Percentiles rank a stretch among this genome's conserved stretches.
These are phyloP conservation scores for Colletotrichum limetticola DNA, from an alignment of 2,329 filamentous ascomycete species.

Conservation along the genomic window DNA sequence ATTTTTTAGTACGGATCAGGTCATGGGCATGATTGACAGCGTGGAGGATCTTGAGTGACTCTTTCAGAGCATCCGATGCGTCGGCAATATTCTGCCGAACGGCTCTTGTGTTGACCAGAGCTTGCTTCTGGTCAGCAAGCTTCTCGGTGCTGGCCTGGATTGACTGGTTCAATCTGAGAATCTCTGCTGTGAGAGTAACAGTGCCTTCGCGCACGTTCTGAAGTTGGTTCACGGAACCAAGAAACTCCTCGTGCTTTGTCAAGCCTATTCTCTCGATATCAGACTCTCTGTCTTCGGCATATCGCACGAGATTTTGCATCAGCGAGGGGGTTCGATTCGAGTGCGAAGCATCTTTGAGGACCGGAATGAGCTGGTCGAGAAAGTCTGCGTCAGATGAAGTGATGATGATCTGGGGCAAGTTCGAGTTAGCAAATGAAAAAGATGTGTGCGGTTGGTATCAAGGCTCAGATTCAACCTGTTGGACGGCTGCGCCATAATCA, in stretches of 20 bases:
- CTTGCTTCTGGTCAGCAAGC: conserved; percentile 93
- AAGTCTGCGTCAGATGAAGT: conserved; percentile 93
- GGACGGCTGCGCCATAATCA: conserved; percentile 58
- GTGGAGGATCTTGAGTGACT: conserved; percentile 90
- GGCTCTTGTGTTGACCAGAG: conserved; percentile 89
- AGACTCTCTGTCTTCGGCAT: conserved; percentile 85
- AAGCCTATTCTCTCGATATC: conserved; percentile 96
- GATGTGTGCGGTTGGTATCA: conserved; percentile 18
- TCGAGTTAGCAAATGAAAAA: neutral
- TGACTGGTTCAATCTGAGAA: conserved; percentile 90
- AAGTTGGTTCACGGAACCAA: conserved; percentile 93
- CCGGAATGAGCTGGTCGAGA: conserved; percentile 93
- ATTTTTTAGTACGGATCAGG: conserved; percentile 89
- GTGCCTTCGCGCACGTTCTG: conserved; percentile 92
- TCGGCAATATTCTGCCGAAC: conserved; percentile 97
- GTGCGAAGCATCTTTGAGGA: conserved; percentile 88
- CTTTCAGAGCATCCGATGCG: conserved; percentile 85
- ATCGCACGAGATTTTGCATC: conserved; percentile 81
- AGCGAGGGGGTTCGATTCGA: conserved; percentile 79
- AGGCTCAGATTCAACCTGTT: conserved; percentile 48
- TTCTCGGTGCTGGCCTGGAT: conserved; percentile 96
- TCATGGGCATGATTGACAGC: conserved; percentile 96
- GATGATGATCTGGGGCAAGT: conserved; percentile 79
- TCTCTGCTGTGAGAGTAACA: conserved; percentile 87
- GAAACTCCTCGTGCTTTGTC: conserved; percentile 96